Evolutionary conservation across 176 grass and related monocot genomes (phyloP), one percentile per base, ranked within the genome.

Genomic region (Poa annua): DNA sequence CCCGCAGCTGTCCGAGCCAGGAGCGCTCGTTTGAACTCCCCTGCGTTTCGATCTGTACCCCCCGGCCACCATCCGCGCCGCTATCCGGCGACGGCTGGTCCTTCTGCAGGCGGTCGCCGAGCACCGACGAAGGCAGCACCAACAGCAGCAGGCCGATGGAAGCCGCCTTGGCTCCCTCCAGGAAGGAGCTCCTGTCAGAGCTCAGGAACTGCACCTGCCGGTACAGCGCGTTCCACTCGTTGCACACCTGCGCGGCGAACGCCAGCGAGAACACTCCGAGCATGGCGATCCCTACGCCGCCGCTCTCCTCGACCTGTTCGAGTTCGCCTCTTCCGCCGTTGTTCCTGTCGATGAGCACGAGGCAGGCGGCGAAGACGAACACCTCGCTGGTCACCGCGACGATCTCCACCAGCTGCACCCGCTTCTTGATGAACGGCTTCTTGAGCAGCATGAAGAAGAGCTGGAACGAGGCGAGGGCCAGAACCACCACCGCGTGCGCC

Each of bases 351-450:
- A 65, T 15, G 50, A 95, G 77, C 51, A 66, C 42, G 14, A 95
- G 74, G 76, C 91, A 95, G 67, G 89, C 89, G 36, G 80, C 90
- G 70, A 98, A 95, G n/a, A 93, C 56, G 25, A 86, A 80, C 22
- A 90, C 87, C 85, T 98, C 91, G 85, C 89, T 74, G 68, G 78
- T 80, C 44, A 95, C 79, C 21, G 93, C 86, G 32, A 95, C 67
- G 77, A 85, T 90, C 89, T 98, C 96, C 62, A 92, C 87, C 74
- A 98, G 67, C 88, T 98, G 96, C 83, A 92, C 91, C 77, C 86
- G 92, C 90, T 87, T 98, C 93, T 79, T 96, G 71, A 96, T 85
- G 87, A 98, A 98, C 14, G 96, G 96, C 75, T 92, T 98, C 54
- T 66, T 88, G 61, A 93, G 44, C 77, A 86, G 19, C 42, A 98